Conservation (phyloP, 2,329 filamentous ascomycete species). For the Cladosporium sp. region DNA sequence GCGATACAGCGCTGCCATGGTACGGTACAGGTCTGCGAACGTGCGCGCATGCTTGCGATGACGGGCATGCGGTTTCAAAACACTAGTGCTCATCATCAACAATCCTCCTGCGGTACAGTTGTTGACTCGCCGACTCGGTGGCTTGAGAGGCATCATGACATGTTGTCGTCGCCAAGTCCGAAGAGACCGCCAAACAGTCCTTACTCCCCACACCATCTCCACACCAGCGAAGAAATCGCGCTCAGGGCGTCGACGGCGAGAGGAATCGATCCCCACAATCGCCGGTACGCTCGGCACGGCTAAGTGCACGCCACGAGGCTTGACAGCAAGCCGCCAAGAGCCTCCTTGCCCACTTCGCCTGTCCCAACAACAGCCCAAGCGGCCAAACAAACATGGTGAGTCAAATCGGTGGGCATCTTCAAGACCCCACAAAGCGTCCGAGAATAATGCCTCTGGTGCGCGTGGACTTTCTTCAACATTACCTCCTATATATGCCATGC, state of each 20-base stretch:
- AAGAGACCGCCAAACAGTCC: not conserved
- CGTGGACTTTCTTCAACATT: not conserved
- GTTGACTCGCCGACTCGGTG: no score
- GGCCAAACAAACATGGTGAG: not conserved
- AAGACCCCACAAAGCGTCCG: constrained; percentile 5
- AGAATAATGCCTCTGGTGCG: not conserved
- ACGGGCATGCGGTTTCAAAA: not conserved
- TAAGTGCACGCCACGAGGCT: constrained; percentile 13
- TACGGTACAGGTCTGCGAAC: not conserved
- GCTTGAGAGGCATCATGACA: not conserved
- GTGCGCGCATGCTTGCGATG: not conserved
- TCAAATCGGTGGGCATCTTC: not conserved
- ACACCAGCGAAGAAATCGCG: not conserved
- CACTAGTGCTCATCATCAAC: not conserved
- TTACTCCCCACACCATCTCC: constrained; percentile 1
- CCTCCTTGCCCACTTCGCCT: constrained; percentile 6
- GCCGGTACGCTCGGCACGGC: constrained; percentile 13
- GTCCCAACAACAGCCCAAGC: not conserved
- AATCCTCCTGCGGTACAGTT: no score
- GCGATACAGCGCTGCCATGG: no score
- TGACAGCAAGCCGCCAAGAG: not conserved
- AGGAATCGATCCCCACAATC: constrained; percentile 3
- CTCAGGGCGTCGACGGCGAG: not conserved
- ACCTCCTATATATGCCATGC: not conserved
- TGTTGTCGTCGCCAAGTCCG: not conserved